These are phyloP conservation scores for Zasmidium citrigriseum DNA, from an alignment of 2,329 filamentous ascomycete species.

Conservation along the genomic window DNA sequence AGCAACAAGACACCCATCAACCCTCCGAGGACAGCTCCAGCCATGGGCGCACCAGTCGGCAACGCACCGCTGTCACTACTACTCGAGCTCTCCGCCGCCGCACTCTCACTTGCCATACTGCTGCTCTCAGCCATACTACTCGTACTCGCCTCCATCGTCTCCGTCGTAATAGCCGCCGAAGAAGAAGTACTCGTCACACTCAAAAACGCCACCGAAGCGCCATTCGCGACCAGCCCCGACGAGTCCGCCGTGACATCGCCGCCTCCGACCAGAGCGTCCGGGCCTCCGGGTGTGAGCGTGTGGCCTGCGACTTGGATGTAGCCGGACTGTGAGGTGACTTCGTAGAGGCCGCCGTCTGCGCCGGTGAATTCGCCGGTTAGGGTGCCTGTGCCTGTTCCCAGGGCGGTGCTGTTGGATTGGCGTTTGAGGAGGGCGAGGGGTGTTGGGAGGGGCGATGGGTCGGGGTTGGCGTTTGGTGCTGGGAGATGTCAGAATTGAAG, in stretches of 20 bases:
- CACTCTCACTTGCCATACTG: neutral
- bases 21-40: slow-evolving; percentile 16
- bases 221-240: slow-evolving; percentile 9
- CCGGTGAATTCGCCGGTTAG: slow-evolving; percentile 20
- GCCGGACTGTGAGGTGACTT: slow-evolving; percentile 16
- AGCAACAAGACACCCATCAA: slow-evolving; percentile 15
- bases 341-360: slow-evolving; percentile 18
- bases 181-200: slow-evolving; percentile 1
- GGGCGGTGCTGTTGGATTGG: slow-evolving; percentile 5
- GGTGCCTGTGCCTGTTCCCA: neutral
- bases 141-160: slow-evolving; percentile 1
- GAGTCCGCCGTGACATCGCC: slow-evolving; percentile 13
- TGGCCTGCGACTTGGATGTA: slow-evolving; percentile 21
- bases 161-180: slow-evolving; percentile 1
- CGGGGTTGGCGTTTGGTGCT: slow-evolving; percentile 6
- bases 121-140: neutral
- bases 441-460: neutral
- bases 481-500: neutral
- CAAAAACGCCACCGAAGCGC: slow-evolving; percentile 7
- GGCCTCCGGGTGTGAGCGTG: slow-evolving; percentile 17
- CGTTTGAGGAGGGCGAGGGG: neutral
- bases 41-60: slow-evolving; percentile 3
- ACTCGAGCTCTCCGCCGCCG: slow-evolving; percentile 5
- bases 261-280: slow-evolving; percentile 16
- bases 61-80: slow-evolving; percentile 1